Percentiles rank a stretch among this genome's conserved stretches.
Conservation (phyloP, 169 alveolate genomes). For the Plasmodium fragile region DNA sequence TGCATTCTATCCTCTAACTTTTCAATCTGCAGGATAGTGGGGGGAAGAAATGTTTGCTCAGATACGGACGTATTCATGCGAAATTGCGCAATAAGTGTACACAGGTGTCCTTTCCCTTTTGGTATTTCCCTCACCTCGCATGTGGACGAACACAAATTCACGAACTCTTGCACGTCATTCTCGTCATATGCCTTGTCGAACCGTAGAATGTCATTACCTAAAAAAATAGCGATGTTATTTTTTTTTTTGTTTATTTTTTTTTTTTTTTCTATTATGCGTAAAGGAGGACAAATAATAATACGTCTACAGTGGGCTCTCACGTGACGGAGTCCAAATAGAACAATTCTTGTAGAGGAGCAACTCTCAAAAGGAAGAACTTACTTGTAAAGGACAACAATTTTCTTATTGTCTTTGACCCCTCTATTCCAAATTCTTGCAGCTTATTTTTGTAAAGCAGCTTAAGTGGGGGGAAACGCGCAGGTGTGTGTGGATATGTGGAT, state of each 20-base stretch:
- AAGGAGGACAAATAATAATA: not conserved
- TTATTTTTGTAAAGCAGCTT: conserved; percentile 67
- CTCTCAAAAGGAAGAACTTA: conserved; percentile 13
- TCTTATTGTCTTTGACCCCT: conserved; percentile 74
- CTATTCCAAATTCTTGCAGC: conserved; percentile 64
- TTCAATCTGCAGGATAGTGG: conserved; percentile 82
- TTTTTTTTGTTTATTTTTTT: not conserved
- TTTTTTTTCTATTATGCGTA: conserved; percentile 3
- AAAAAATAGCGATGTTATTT: not conserved
- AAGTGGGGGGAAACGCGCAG: not conserved
- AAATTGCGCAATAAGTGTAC: not conserved
- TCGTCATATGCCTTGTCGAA: conserved; percentile 90
- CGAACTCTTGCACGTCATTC: conserved; percentile 87
- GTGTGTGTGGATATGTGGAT: not conserved
- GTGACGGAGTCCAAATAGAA: not conserved
- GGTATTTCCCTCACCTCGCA: conserved; percentile 75
- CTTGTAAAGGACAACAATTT: conserved; percentile 71
- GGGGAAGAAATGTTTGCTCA: not conserved
- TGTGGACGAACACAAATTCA: conserved; percentile 84
- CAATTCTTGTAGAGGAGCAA: not conserved
- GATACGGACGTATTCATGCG: not conserved
- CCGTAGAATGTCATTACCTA: conserved; percentile 87
- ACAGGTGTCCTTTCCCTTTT: not conserved
- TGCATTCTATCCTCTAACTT: conserved; percentile 92
- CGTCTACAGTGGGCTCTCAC: not conserved